phyloP scores from a whole-genome alignment of 352 stramenopile genomes.

The Globisporangium solare region DNA sequence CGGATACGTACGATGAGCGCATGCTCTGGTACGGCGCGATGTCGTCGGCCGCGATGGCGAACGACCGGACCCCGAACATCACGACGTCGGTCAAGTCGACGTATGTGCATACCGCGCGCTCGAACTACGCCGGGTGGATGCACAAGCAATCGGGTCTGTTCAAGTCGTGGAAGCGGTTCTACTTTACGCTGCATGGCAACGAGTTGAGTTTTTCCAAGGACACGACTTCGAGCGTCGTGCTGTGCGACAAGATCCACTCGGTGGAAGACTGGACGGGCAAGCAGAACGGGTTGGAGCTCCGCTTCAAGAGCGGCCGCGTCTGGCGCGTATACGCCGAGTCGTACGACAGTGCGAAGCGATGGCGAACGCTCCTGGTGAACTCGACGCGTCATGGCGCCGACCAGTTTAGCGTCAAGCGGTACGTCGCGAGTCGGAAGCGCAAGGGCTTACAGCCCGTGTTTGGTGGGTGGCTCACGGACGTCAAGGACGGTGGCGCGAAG shows the following conservation, averaged over 20 bases:
- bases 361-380: constrained; percentile 57
- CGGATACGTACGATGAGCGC: constrained; percentile 73
- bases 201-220: constrained; percentile 73
- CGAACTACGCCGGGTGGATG: constrained; percentile 79
- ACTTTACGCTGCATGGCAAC: constrained; percentile 72
- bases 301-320: constrained; percentile 52
- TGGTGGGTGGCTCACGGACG: constrained; percentile 73
- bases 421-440: constrained; percentile 54
- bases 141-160: constrained; percentile 74
- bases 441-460: constrained; percentile 69
- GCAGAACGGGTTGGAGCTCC: constrained; percentile 63
- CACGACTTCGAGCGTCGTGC: constrained; percentile 54
- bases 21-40: constrained; percentile 83
- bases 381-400: constrained; percentile 39
- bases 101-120: constrained; percentile 66
- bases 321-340: constrained; percentile 74
- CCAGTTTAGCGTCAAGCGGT: constrained; percentile 63
- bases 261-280: constrained; percentile 71
- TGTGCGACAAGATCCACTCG: constrained; percentile 53
- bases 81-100: constrained; percentile 56
- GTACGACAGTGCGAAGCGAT: constrained; percentile 74
- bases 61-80: constrained; percentile 26
- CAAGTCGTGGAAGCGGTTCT: constrained; percentile 78
- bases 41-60: constrained; percentile 48
- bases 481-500: constrained; percentile 26